These are phyloP conservation scores for Ajuga chamaepitys DNA, from an alignment of 257 asterid genomes.

Conservation along the genomic window DNA sequence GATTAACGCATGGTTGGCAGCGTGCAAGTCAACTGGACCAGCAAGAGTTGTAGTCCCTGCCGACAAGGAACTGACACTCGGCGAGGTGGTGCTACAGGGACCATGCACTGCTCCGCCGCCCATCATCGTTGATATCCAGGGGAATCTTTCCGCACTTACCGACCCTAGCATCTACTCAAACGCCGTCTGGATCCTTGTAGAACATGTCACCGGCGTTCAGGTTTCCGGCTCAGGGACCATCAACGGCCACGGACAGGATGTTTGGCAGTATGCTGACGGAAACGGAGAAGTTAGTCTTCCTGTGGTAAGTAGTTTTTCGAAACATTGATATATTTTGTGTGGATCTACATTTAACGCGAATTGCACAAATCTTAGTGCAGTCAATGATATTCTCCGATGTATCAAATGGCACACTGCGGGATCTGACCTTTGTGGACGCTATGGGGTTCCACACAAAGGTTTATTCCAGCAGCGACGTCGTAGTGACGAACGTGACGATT, in stretches of 20 bases:
- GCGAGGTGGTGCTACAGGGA: constrained; percentile 46
- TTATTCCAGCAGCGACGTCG: constrained; percentile 26
- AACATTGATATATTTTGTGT: background rate
- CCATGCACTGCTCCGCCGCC: constrained; percentile 41
- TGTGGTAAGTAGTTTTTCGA: constrained; percentile 28
- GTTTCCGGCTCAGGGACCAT: constrained; percentile 60
- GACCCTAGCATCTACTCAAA: constrained; percentile 38
- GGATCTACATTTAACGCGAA: too few species aligned
- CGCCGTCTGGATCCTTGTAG: constrained; percentile 39
- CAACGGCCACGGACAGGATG: constrained; percentile 39
- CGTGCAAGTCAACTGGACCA: constrained; percentile 29
- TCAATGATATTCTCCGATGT: constrained; percentile 28
- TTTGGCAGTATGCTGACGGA: constrained; percentile 31
- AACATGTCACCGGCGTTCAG: constrained; percentile 25
- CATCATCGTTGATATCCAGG: constrained; percentile 42
- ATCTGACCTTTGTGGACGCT: constrained; percentile 32
- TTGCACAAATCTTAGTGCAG: constrained; percentile 34
- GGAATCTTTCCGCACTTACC: constrained; percentile 30
- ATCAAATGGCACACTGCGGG: constrained; percentile 12
- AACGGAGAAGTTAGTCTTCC: constrained; percentile 28
- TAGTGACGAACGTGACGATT: constrained; percentile 24
- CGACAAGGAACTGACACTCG: constrained; percentile 27
- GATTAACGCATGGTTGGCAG: constrained; percentile 47
- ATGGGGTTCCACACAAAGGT: constrained; percentile 68
- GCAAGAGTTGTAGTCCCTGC: constrained; percentile 37